Evolutionary conservation across 768 basidiomycete genomes (phyloP), one percentile per base, ranked within the genome.

Genomic region (Serendipita vermifera): DNA sequence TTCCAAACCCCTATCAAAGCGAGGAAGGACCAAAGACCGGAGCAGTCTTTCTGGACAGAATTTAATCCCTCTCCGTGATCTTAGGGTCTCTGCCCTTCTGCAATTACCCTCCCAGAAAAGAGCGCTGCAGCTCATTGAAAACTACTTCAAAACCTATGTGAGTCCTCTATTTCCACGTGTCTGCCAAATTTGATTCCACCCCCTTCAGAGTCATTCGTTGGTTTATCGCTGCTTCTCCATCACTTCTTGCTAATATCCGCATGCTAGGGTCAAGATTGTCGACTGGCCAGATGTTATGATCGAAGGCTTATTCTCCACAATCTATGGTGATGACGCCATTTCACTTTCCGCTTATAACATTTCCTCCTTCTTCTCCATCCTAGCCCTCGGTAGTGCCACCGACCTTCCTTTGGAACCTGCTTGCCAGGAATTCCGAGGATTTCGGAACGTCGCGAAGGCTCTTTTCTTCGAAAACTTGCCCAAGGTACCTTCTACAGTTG

Each of bases 51-150:
- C n/a, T n/a, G n/a, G n/a, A n/a, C n/a, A n/a, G n/a, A n/a, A n/a
- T n/a, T n/a, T n/a, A n/a, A n/a, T n/a, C n/a, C n/a, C n/a, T n/a
- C n/a, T n/a, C n/a, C n/a, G 32, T 29, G 46, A 51, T 4, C 46
- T 51, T 15, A 51, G 32, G 27, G 11, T 7, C n/a, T 31, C n/a
- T 31, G 46, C 46, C 9, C n/a, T 51, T 27, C 1, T 15, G 26
- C 46, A 51, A 15, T 31, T 51, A 7, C 46, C 46, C n/a, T 31
- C 46, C 9, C 20, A 15, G 15, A 22, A 51, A 31, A 15, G 32
- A 26, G 46, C 46, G 7, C 46, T 51, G 9, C 46, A 51, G 24
- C 11, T 51, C 7, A 51, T 51, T 31, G 46, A 51, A 22, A 51
- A 20, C 22, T 51, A 51, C 32, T 51, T 51, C 46, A 22, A 51